Evolutionary conservation across 495 filamentous ascomycete genomes (phyloP).

Genomic region (Hypomontagnella submonticulosa): DNA sequence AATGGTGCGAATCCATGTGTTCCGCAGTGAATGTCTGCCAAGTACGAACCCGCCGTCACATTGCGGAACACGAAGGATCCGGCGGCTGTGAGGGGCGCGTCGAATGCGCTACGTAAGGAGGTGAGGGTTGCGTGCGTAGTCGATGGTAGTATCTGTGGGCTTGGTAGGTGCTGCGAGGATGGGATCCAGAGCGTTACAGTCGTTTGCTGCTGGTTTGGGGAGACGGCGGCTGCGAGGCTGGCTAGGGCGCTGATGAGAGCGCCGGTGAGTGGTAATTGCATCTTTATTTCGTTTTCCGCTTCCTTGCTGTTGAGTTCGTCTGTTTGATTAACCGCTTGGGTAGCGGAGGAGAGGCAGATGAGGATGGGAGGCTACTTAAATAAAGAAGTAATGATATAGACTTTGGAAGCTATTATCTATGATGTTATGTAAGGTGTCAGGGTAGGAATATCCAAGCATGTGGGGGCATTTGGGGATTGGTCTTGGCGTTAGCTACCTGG

Average conservation of each 20-base stretch:
- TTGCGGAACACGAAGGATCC: constrained; percentile 80
- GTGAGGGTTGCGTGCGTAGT: constrained; percentile 79
- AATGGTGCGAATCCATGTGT: constrained; percentile 80
- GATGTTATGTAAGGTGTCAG: constrained; percentile 9
- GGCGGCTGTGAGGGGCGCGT: constrained; percentile 69
- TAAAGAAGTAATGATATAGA: not conserved
- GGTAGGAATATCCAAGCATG: constrained; percentile 11
- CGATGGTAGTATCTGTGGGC: constrained; percentile 68
- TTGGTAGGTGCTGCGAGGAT: constrained; percentile 60
- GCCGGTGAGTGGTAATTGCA: constrained; percentile 36
- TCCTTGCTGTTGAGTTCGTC: too few relatives aligned
- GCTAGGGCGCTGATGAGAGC: constrained; percentile 34
- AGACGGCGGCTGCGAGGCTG: constrained; percentile 26
- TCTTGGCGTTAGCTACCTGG: constrained; percentile 25
- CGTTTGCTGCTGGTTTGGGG: constrained; percentile 23
- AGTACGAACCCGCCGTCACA: constrained; percentile 73
- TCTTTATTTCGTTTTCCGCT: constrained; percentile 19
- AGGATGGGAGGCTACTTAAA: not conserved
- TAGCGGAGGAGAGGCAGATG: not conserved
- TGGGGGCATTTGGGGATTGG: constrained; percentile 16
- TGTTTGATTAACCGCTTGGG: not conserved
- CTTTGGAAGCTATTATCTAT: constrained; percentile 18
- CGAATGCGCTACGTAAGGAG: constrained; percentile 57
- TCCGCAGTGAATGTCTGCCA: constrained; percentile 78
- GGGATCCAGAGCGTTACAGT: constrained; percentile 59